phyloP scores from a whole-genome alignment of 2,329 filamentous ascomycete genomes.

The Dactylella cylindrospora region DNA sequence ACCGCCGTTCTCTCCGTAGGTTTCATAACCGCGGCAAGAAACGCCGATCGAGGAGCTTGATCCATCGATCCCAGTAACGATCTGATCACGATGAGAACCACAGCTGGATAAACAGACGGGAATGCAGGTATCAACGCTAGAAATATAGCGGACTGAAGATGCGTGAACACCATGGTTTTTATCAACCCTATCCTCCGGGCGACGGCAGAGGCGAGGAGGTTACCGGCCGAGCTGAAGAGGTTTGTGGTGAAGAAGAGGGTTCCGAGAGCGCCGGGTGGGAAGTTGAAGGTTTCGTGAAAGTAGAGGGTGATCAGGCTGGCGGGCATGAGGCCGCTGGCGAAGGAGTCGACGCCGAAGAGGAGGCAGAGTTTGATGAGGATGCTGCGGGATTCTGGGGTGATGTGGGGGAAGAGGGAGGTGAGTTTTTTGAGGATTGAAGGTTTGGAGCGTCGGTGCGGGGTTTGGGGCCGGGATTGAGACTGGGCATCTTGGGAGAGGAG shows the following conservation, averaged over 20 bases:
- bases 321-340: constrained; percentile 46
- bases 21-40: constrained; percentile 66
- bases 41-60: constrained; percentile 68
- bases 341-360: constrained; percentile 61
- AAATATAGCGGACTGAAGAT: constrained; percentile 68
- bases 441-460: too few relatives aligned
- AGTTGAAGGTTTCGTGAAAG: constrained; percentile 57
- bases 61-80: constrained; percentile 69
- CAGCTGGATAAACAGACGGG: constrained; percentile 57
- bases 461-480: too few relatives aligned
- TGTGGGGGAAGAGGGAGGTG: constrained; percentile 55
- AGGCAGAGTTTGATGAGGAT: constrained; percentile 68
- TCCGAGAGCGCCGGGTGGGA: constrained; percentile 59
- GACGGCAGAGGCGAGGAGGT: constrained; percentile 59
- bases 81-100: constrained; percentile 64
- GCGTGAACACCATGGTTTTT: constrained; percentile 53
- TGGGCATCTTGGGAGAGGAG: constrained; percentile 12
- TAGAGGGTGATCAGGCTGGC: constrained; percentile 57
- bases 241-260: constrained; percentile 61
- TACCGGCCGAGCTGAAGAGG: constrained; percentile 58
- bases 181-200: constrained; percentile 58
- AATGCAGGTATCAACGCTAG: constrained; percentile 65
- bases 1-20: constrained; percentile 69
- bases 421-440: constrained; percentile 13
- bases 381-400: constrained; percentile 61